Conservation (phyloP, 495 filamentous ascomycete species). For the Daldinia concentrica region DNA sequence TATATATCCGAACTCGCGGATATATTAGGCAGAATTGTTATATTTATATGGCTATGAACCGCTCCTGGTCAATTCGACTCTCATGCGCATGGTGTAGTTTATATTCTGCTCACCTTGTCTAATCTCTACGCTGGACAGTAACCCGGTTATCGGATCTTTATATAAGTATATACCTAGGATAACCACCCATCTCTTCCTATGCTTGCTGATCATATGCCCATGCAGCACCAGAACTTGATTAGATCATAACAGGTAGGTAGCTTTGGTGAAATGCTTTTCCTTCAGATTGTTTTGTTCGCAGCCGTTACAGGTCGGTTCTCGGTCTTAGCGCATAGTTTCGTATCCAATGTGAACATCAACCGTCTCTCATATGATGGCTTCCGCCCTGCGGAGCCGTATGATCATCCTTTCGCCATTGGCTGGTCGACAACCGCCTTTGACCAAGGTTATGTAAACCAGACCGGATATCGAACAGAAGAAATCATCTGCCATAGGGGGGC, state of each 20-base stretch:
- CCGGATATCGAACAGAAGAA: slow-evolving; percentile 58
- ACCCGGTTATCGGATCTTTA: slow-evolving; percentile 6
- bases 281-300: slow-evolving; percentile 29
- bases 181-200: background rate
- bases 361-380: slow-evolving; percentile 59
- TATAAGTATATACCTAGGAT: background rate
- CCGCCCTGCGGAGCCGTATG: slow-evolving; percentile 53
- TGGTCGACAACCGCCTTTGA: slow-evolving; percentile 59
- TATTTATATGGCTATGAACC: background rate
- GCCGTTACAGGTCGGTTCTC: slow-evolving; percentile 56
- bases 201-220: background rate
- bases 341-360: slow-evolving; percentile 66
- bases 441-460: slow-evolving; percentile 63
- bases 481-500: slow-evolving; percentile 75
- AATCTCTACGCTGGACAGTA: background rate
- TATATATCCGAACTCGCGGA: background rate
- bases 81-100: background rate
- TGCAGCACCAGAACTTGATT: background rate
- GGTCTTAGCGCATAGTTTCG: slow-evolving; percentile 67
- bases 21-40: slow-evolving; percentile 10
- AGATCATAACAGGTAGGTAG: background rate
- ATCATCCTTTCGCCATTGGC: slow-evolving; percentile 46
- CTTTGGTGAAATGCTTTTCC: background rate
- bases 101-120: background rate
- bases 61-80: background rate